Evolutionary conservation across 2,329 filamentous ascomycete genomes (phyloP), one percentile per base, ranked within the genome.

Genomic region (Fusarium continuum): DNA sequence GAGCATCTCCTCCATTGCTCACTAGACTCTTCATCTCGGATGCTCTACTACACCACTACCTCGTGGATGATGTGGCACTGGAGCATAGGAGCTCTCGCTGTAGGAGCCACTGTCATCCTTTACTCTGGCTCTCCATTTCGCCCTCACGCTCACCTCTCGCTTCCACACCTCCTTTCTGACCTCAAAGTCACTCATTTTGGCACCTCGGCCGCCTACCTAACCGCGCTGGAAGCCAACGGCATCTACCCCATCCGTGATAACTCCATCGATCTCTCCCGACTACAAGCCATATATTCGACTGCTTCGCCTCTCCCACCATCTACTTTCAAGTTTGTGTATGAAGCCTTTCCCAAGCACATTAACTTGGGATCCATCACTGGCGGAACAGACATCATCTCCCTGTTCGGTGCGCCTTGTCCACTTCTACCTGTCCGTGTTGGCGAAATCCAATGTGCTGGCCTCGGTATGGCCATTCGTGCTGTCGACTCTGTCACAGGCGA

Each of bases 21-120:
- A 19, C 87, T 99, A 63, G 82, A 84, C 8, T 84, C 89, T 0
- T 80, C 82, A 3, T 91, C 93, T 35, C 85, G 89, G 17, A 83
- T 97, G 72, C 91, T 97, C 76, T 97, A 97, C 79, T 97, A 93
- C 79, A 97, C 93, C 2, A 97, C 93, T 4, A 93, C 90, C 10
- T 96, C 92, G 0, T 97, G 93, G 95, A 98, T 99, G 93, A 98
- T 98, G 94, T 97, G 93, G 93, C 94, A 98, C 75, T 98, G 94
- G 93, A 88, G 93, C 34, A 85, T 97, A 17, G 94, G 92, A 1
- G 92, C 89, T 6, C 86, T 98, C 5, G 91, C 93, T 9, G 88
- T 87, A 25, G 94, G 94, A 48, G 86, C 91, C 10, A 94, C 92
- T 0, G 81, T 98, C 11, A 84, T 98, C 17, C 83, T 98, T 5